Base-by-base conservation (phyloP, 352 stramenopile species). In the Phytophthora multivora region DNA sequence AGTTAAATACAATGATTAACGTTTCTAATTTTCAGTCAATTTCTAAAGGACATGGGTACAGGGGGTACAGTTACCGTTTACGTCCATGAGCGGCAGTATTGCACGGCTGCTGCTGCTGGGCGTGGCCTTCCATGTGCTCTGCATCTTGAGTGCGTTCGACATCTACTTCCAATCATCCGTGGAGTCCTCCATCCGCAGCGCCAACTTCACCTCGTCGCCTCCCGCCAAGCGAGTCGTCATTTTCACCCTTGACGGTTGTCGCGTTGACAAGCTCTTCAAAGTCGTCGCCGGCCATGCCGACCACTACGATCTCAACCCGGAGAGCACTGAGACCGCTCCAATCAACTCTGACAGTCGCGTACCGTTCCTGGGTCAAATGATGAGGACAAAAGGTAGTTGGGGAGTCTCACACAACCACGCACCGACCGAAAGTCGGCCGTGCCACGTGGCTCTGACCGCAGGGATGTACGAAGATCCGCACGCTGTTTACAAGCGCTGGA, bases 391-490 rank as follows among this genome's bases (percentile, higher is more conserved):
- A n/a, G 86, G 86, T 45, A 86, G 75, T 51, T 95, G 79, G 73
- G 86, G 86, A 19, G 74, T 95, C 69, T 95, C 86, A 12, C 86
- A 95, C 71, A 95, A 88, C 58, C 82, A 82, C 54, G 84, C 90
- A 35, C 86, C 86, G 15, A 95, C 86, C 23, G 86, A 95, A 63
- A 91, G 79, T 46, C 83, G 86, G 1, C 84, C 86, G 4, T 88
- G 86, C 19, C 86, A 93, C 60, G 86, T 95, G 26, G 86, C 86
- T 53, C 68, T 95, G 16, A 91, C 91, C 57, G 86, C 86, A 1
- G 86, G 86, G 11, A 93, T 95, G 79, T 95, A 95, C 55, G 86
- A 95, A 50, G 84, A 95, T 56, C 84, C 91, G 28, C 90, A 86
- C 57, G 84, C 86, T 11, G 84, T 95, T 28, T 90, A 76, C 13